Conservation (phyloP, 202 grass and related monocot species). For the Musa balbisiana region DNA sequence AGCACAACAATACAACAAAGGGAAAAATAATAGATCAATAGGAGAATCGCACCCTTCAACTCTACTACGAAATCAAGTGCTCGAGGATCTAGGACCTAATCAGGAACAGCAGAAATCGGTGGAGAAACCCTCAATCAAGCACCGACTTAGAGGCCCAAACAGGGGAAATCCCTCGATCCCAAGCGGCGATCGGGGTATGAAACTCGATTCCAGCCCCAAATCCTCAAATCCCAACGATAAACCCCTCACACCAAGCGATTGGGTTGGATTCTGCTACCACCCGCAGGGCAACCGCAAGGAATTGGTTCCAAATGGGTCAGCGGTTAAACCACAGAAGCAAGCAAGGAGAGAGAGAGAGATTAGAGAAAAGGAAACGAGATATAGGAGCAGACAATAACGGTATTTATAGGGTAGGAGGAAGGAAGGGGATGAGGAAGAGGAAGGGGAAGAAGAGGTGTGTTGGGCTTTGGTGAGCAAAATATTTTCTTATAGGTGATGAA, state of each 20-base stretch:
- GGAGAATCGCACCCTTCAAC: neutral
- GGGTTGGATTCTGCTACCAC: neutral
- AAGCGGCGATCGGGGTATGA: neutral
- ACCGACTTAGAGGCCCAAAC: neutral
- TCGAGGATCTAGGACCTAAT: neutral
- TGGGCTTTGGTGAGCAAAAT: too few relatives aligned
- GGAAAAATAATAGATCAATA: neutral
- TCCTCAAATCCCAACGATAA: neutral
- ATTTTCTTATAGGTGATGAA: too few relatives aligned
- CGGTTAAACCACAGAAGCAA: neutral
- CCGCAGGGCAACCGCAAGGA: neutral
- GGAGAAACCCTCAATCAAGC: neutral
- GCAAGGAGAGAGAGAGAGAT: neutral
- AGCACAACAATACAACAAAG: neutral
- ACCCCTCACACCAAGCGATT: neutral
- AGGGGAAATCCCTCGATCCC: neutral
- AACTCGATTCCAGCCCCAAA: neutral
- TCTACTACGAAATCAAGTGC: neutral
- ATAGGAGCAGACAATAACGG: neutral
- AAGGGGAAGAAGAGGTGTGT: too few relatives aligned
- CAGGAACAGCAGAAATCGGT: neutral
- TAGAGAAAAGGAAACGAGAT: neutral
- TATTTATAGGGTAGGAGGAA: neutral
- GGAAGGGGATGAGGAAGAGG: neutral
- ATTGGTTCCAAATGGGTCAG: neutral